Percentiles rank a stretch among this genome's conserved stretches.
phyloP scores from a whole-genome alignment of 139 green algal species.

The Nannochloris sp. region DNA sequence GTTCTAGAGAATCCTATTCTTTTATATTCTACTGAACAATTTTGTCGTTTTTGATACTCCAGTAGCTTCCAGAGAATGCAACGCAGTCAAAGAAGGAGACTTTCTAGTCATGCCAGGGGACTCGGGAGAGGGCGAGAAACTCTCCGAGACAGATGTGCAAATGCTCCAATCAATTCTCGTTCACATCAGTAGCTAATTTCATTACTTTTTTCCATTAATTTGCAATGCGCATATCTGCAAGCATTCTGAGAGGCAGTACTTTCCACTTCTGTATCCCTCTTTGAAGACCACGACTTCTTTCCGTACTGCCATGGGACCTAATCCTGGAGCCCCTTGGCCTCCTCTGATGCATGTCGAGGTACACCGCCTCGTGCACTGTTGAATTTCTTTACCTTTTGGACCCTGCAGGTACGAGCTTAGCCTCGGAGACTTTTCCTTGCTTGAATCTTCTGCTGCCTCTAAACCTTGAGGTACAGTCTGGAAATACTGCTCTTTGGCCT shows the following conservation, averaged over 20 bases:
- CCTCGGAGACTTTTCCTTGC: constrained; percentile 13
- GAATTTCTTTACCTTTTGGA: constrained; percentile 37
- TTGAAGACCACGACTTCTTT: constrained; percentile 64
- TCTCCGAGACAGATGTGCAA: constrained; percentile 6
- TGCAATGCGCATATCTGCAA: constrained; percentile 6
- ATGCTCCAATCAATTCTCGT: constrained; percentile 19
- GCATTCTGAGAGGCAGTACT: constrained; percentile 37
- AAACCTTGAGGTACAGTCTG: constrained; percentile 10
- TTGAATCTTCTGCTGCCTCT: not conserved
- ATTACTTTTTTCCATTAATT: constrained; percentile 6
- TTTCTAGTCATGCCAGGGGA: not conserved
- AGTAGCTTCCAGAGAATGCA: not conserved
- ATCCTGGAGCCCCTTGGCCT: constrained; percentile 48
- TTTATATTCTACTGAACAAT: no score
- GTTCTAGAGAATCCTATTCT: not conserved
- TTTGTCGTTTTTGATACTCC: no score
- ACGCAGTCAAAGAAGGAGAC: not conserved
- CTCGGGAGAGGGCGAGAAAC: not conserved
- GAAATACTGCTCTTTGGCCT: constrained; percentile 21
- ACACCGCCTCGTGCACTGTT: constrained; percentile 56
- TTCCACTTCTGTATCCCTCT: constrained; percentile 41
- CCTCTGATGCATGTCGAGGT: constrained; percentile 60
- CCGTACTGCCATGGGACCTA: constrained; percentile 46
- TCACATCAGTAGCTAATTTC: not conserved
- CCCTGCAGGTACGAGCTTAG: constrained; percentile 22